A percentile compares a stretch with the other conserved stretches of the same genome.
These are phyloP conservation scores for Nitzschia putrida DNA, from an alignment of 108 stramenopile species.

Conservation along the genomic window DNA sequence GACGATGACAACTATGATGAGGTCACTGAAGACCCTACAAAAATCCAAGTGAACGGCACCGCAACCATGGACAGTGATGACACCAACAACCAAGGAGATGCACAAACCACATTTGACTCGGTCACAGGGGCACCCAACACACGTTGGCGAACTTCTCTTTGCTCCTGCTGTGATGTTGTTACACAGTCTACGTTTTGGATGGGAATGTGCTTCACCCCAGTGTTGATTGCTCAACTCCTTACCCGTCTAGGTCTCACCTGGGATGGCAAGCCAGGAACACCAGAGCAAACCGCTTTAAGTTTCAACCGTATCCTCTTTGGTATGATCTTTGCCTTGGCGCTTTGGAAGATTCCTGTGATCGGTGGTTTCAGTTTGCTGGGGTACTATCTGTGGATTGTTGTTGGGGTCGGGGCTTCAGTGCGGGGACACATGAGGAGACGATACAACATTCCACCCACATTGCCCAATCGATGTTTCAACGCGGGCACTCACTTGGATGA, in stretches of 20 bases:
- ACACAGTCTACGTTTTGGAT: conserved; percentile 71
- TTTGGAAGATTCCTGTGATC: conserved; percentile 43
- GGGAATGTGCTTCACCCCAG: conserved; percentile 44
- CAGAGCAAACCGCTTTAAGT: conserved; percentile 46
- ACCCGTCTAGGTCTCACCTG: conserved; percentile 55
- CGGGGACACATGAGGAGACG: conserved; percentile 46
- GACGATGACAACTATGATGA: not conserved
- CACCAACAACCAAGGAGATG: conserved; percentile 1
- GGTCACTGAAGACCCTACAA: not conserved
- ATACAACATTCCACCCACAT: conserved; percentile 57
- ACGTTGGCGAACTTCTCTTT: conserved; percentile 47
- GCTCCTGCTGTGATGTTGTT: conserved; percentile 56
- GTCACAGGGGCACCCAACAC: conserved; percentile 41
- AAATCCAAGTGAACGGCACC: not conserved
- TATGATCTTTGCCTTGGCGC: conserved; percentile 27
- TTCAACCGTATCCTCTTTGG: conserved; percentile 48
- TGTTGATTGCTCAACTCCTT: conserved; percentile 59
- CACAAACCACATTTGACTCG: conserved; percentile 26
- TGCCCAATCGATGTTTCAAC: conserved; percentile 19
- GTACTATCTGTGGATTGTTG: conserved; percentile 28
- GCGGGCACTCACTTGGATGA: conserved; percentile 47
- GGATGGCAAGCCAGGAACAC: conserved; percentile 38
- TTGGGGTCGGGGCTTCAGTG: conserved; percentile 40
- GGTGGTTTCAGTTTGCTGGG: conserved; percentile 28
- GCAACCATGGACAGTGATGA: conserved; percentile 8